Evolutionary conservation across 2,329 filamentous ascomycete genomes (phyloP).

Genomic region (Pseudogymnoascus destructans): DNA sequence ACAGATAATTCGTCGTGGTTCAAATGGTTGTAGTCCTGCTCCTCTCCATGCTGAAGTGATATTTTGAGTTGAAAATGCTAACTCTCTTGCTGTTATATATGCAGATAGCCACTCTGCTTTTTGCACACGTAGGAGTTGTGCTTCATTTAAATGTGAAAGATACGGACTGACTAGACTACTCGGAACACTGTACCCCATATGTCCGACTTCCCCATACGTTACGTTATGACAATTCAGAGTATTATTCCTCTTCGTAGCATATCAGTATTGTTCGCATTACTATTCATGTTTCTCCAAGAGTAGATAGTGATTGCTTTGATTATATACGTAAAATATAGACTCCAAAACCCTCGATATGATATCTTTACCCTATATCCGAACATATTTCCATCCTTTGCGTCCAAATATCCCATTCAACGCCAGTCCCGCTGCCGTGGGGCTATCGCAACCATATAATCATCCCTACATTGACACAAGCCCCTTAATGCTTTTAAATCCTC

Average conservation of each 20-base stretch:
- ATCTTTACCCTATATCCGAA: not conserved
- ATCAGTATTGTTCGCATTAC: not conserved
- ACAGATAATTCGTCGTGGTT: too few relatives aligned
- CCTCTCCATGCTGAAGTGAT: too few relatives aligned
- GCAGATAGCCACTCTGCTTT: too few relatives aligned
- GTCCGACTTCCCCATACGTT: too few relatives aligned
- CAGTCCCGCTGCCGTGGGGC: conserved; percentile 1
- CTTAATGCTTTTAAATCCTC: conserved; percentile 31
- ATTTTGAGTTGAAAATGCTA: too few relatives aligned
- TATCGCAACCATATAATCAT: not conserved
- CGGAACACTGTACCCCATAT: too few relatives aligned
- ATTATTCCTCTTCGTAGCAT: not conserved
- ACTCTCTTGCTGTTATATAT: too few relatives aligned
- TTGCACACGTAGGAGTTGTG: too few relatives aligned
- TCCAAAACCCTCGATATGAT: not conserved
- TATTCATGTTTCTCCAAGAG: not conserved
- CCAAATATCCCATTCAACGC: not conserved
- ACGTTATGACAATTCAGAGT: not conserved
- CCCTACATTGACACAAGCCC: conserved; percentile 13
- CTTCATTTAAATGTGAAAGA: too few relatives aligned
- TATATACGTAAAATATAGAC: not conserved
- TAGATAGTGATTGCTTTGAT: not conserved
- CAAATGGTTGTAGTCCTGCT: too few relatives aligned
- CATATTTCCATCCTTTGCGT: not conserved
- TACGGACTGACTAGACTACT: too few relatives aligned